Base-by-base conservation (phyloP, 345 rosid species). In the Euphorbia tirucalli region DNA sequence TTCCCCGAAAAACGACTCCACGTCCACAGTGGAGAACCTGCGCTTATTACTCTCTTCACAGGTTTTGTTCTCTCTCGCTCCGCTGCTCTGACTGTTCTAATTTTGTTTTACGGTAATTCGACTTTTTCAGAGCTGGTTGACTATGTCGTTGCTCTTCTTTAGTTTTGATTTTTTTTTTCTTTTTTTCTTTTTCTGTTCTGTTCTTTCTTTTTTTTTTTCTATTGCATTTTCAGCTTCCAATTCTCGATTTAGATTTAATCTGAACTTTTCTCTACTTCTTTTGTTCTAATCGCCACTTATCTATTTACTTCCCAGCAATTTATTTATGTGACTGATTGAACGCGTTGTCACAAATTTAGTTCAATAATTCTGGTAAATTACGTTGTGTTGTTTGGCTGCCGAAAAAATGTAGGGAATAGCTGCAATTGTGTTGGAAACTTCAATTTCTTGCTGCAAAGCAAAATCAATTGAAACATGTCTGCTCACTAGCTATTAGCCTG, bases 111-210 rank as follows among this genome's bases (percentile, higher is more conserved):
- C 9, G 22, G 50, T 1, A 39, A 69, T 69, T 58, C 10, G 43
- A 57, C 27, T 52, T 57, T 21, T 58, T 39, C 25, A 30, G 14
- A 13, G 66, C 32, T 22, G 8, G 61, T 68, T 80, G 64, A 60
- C 82, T 56, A 27, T 64, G 28, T 65, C 59, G 14, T 21, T 48
- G 58, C 54, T 61, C 66, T 11, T 19, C 67, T 58, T 37, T 22
- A 7, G 10, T 5, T 39, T 18, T 39, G 11, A 24, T 35, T 25
- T 25, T 31, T 31, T 15, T 52, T 54, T 48, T 50, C 15, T 13
- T 31, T 69, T 69, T 8, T 56, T n/a, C n/a, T 35, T 25, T 25
- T 31, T 31, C 9, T 52, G 31, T 48, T 50, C 15, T 13, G n/a
- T n/a, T n/a, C n/a, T 31, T 69, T 69, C 18, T 56, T 35, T 25